Evolutionary conservation across 352 stramenopile genomes (phyloP), one percentile per base, ranked within the genome.

Genomic region (Phytophthora agathidicida): DNA sequence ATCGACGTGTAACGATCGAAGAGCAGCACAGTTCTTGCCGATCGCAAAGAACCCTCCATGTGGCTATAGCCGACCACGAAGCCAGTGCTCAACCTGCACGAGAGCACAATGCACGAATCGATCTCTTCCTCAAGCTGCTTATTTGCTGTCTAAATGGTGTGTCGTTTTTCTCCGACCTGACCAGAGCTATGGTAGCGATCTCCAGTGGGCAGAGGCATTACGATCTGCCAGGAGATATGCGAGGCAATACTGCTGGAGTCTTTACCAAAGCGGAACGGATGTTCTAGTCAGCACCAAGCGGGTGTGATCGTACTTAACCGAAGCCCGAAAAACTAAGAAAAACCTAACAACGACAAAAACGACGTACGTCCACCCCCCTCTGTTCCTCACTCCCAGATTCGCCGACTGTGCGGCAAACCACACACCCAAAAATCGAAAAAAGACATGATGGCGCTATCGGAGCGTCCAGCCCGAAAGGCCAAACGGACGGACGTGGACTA

Each of bases 401-500:
- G 46, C 64, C 38, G n/a, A n/a, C 54, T 58, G 17, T 38, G 11
- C n/a, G n/a, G 26, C 33, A 41, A 45, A 62, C n/a, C n/a, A n/a
- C n/a, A n/a, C n/a, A n/a, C 23, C 5, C 16, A 30, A 35, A 52
- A 37, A 22, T 22, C 24, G 16, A 43, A 30, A 30, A 48, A 42
- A 43, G n/a, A n/a, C n/a, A 65, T 67, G 53, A 73, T 73, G 59
- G 46, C 53, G 46, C 35, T 68, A 47, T 49, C 52, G 4, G 32
- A 71, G 37, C 79, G 80, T 22, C 79, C 79, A 10, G 59, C 70
- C 48, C 83, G 83, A 46, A 85, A 85, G 26, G 83, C 79, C 22
- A 93, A 93, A 73, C 79, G 83, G 37, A 75, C 75, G 24, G 82
- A 86, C 43, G 77, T 93, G 24, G 80, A 93, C 73, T 93, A 93